Evolutionary conservation across 371 early-diverging fungal species (phyloP).

Genomic region (Capniomyces stellatus): DNA sequence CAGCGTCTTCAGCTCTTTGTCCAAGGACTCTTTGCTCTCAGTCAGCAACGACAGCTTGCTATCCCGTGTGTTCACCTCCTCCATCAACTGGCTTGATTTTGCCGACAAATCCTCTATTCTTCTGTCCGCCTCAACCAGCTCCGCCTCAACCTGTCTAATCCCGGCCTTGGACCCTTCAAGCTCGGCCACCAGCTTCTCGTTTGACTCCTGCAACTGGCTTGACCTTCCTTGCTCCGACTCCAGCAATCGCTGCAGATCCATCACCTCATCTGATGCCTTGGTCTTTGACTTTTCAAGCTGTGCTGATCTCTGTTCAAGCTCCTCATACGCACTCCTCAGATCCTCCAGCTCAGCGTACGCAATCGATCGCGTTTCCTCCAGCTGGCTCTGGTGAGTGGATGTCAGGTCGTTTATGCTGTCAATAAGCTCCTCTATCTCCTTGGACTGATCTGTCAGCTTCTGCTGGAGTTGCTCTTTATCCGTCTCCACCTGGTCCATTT

Average conservation of each 20-base stretch:
- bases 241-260: slow-evolving; percentile 45
- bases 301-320: slow-evolving; percentile 25
- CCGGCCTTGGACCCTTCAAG: slow-evolving; percentile 3
- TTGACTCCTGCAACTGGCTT: slow-evolving; percentile 47
- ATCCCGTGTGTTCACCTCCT: slow-evolving; percentile 32
- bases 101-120: slow-evolving; percentile 32
- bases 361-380: slow-evolving; percentile 41
- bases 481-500: slow-evolving; percentile 47
- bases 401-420: slow-evolving; percentile 43
- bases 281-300: slow-evolving; percentile 47
- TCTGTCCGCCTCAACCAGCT: slow-evolving; percentile 6
- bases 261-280: slow-evolving; percentile 43
- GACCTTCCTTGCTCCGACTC: slow-evolving; percentile 54
- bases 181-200: slow-evolving; percentile 14
- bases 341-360: slow-evolving; percentile 37
- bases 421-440: slow-evolving; percentile 47
- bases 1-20: slow-evolving; percentile 45
- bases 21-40: slow-evolving; percentile 46
- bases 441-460: slow-evolving; percentile 33
- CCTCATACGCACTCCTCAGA: slow-evolving; percentile 33
- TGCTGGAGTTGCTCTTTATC: slow-evolving; percentile 33
- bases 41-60: slow-evolving; percentile 30
- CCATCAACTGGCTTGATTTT: slow-evolving; percentile 34
- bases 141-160: not conserved
- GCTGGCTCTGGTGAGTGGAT: slow-evolving; percentile 29